These are phyloP conservation scores for Kernera saxatilis DNA, from an alignment of 345 rosid genomes.

Conservation along the genomic window DNA sequence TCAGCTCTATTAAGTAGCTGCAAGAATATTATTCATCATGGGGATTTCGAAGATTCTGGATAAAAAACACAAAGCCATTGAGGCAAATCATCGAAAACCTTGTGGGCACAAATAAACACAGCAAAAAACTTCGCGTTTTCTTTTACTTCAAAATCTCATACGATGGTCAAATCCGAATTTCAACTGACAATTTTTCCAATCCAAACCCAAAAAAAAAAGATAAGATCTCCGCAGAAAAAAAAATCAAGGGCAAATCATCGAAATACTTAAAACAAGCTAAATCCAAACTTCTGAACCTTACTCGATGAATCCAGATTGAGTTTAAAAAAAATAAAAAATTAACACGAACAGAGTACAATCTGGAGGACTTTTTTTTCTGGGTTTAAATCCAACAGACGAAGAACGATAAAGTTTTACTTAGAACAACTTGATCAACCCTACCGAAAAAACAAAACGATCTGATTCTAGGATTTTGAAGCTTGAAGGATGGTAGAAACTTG, in stretches of 20 bases:
- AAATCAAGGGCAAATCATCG: background rate
- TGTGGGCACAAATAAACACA: conserved; percentile 15
- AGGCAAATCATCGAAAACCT: conserved; percentile 25
- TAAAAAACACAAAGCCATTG: background rate
- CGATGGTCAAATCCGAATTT: background rate
- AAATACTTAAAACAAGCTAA: background rate
- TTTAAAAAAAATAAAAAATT: background rate
- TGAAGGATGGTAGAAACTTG: conserved; percentile 3
- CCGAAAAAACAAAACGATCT: background rate
- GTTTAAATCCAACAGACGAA: background rate
- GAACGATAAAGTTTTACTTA: background rate
- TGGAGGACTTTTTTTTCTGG: background rate
- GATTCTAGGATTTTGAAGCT: background rate
- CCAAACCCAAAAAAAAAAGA: background rate
- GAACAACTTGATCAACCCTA: background rate
- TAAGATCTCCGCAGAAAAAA: background rate
- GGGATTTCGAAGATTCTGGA: too few relatives aligned
- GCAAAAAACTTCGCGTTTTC: accelerated
- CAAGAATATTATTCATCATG: too few relatives aligned
- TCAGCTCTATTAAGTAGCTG: background rate
- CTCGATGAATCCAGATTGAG: background rate
- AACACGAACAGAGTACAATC: background rate
- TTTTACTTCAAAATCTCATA: background rate
- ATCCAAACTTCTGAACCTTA: background rate
- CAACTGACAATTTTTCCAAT: background rate